Percentiles rank a stretch among this genome's conserved stretches.
phyloP scores from a whole-genome alignment of 352 stramenopile species.

The Thraustotheca clavata region DNA sequence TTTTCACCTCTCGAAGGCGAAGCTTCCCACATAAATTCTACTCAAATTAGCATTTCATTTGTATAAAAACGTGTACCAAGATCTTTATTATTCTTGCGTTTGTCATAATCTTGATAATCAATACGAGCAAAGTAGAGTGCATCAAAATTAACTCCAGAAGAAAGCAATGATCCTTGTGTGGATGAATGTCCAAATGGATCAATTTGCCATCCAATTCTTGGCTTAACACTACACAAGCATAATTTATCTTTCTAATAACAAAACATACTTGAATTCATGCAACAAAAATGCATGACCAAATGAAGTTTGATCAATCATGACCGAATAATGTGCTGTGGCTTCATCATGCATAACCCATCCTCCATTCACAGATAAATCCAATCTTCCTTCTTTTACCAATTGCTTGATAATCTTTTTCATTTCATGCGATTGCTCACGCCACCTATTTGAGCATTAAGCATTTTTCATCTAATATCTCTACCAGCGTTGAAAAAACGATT shows the following conservation, averaged over 20 bases:
- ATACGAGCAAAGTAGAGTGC: slow-evolving; percentile 97
- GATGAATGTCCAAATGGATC: slow-evolving; percentile 94
- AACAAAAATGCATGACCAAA: slow-evolving; percentile 94
- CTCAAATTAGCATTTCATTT: slow-evolving; percentile 11
- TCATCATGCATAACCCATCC: slow-evolving; percentile 99
- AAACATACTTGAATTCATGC: slow-evolving; percentile 73
- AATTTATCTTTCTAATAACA: background rate
- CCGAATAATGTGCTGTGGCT: slow-evolving; percentile 92
- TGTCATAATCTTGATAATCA: slow-evolving; percentile 94
- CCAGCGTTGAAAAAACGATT: slow-evolving; percentile 95
- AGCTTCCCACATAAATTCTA: slow-evolving; percentile 94
- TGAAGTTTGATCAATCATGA: slow-evolving; percentile 98
- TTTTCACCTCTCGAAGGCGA: slow-evolving; percentile 81
- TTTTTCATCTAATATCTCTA: background rate
- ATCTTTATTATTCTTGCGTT: slow-evolving; percentile 77
- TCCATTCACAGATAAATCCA: slow-evolving; percentile 92
- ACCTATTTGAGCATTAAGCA: slow-evolving; percentile 29
- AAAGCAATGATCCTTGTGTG: slow-evolving; percentile 90
- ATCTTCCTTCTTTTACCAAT: slow-evolving; percentile 85
- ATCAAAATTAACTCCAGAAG: slow-evolving; percentile 89
- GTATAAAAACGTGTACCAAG: slow-evolving; percentile 23
- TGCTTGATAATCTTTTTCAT: slow-evolving; percentile 69
- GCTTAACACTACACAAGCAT: slow-evolving; percentile 50
- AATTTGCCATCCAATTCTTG: slow-evolving; percentile 96
- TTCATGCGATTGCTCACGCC: slow-evolving; percentile 76